Evolutionary conservation across 1,284 basidiomycete genomes (phyloP).

Genomic region (Microbotryomycetes sp.): DNA sequence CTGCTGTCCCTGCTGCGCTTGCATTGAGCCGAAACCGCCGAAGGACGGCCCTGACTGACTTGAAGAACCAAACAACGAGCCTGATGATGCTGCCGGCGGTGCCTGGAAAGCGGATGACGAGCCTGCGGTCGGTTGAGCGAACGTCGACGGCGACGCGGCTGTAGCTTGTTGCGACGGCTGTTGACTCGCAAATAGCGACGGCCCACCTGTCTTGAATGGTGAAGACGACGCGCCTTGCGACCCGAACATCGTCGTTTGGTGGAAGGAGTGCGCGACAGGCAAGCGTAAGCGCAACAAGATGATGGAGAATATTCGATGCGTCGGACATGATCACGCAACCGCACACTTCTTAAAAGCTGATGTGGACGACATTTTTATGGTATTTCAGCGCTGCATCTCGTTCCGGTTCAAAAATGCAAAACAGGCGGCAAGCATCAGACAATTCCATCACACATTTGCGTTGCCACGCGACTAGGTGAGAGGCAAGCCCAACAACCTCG

Average conservation of each 20-base stretch:
- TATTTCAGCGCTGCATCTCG: too few species aligned
- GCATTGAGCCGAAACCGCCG: neutral
- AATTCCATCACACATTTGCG: too few species aligned
- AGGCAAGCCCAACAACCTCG: too few species aligned
- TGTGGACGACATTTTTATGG: too few species aligned
- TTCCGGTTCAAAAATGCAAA: too few species aligned
- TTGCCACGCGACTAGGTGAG: too few species aligned
- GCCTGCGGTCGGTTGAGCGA: neutral
- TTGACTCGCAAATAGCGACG: neutral
- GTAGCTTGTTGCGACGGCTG: neutral
- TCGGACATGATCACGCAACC: too few species aligned
- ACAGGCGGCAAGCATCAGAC: too few species aligned
- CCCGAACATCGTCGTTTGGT: neutral
- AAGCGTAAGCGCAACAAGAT: too few species aligned
- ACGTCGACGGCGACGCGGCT: neutral
- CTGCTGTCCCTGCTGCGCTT: neutral
- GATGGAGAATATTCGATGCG: too few species aligned
- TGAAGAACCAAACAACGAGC: neutral
- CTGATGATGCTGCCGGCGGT: neutral
- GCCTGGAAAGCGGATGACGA: neutral
- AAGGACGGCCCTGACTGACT: neutral
- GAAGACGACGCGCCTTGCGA: neutral
- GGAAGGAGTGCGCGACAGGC: neutral
- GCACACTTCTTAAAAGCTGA: too few species aligned
- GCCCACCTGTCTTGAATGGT: neutral